Evolutionary conservation across 2,329 filamentous ascomycete genomes (phyloP), one percentile per base, ranked within the genome.

Genomic region (Penicillium psychrosexuale): DNA sequence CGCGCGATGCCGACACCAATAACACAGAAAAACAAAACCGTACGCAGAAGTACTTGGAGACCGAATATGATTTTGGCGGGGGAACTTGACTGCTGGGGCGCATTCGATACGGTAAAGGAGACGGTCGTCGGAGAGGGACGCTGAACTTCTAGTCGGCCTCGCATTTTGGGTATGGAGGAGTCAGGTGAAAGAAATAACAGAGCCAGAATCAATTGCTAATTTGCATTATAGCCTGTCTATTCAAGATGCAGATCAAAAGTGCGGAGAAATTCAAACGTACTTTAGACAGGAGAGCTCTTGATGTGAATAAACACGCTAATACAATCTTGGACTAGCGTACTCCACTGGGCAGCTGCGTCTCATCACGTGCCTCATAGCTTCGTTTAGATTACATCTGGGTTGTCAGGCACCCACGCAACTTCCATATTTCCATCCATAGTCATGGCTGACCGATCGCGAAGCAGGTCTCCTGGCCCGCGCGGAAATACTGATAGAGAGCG

Each of bases 81-180:
- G 31, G 81, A 66, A 15, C 77, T 81, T 9, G 71, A 71, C 34
- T 73, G 75, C 12, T 72, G 68, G 12, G 89, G 84, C 42, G 85
- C 84, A 55, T 92, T 97, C 34, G 92, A 94, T 53, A 97, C 90
- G 30, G 89, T 95, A 80, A 93, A 97, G 62, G 90, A 88, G 70
- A 90, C 86, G n/a, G 94, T 96, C 3, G 91, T 95, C 44, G 90
- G 87, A 24, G 94, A 92, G 47, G 90, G 89, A 58, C 73, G 73
- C 50, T 70, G 67, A 40, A 70, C 57, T 40, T 65, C 68, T 30
- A 76, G 70, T 55, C 67, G 83, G 39, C 82, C 82, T 61, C 89
- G 80, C 87, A 90, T 89, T 47, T 62, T 69, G 56, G 38, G 36
- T 19, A 24, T 12, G 17, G 38, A 57, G 33, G 12, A 36, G n/a